These are phyloP conservation scores for Ogataea nakhonphanomensis DNA, from an alignment of 805 yeast genomes.

Conservation along the genomic window DNA sequence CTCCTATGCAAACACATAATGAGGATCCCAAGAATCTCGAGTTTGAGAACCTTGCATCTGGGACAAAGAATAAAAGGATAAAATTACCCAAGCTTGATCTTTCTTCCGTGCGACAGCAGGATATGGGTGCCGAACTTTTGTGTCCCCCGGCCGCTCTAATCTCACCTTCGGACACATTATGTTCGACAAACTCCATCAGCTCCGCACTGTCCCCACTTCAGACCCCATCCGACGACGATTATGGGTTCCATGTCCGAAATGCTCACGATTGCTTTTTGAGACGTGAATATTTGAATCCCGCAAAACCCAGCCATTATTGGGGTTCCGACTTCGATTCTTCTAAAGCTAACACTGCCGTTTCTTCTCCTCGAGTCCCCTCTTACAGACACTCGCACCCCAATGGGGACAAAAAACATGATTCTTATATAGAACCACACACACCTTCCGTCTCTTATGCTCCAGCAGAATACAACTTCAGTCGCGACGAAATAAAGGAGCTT, in stretches of 20 bases:
- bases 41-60: neutral
- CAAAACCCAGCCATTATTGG: conserved; percentile 3
- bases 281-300: neutral
- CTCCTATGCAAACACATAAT: conserved; percentile 1
- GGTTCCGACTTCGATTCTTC: neutral
- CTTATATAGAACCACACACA: conserved; percentile 4
- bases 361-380: neutral
- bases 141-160: neutral
- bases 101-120: neutral
- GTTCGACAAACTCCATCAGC: conserved; percentile 4
- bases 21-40: neutral
- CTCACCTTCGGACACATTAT: conserved; percentile 9
- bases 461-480: conserved; percentile 12
- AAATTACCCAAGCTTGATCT: conserved; percentile 3
- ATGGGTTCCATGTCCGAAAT: neutral
- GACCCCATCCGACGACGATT: conserved; percentile 8
- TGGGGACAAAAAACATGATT: neutral
- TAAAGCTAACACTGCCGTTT: conserved; percentile 1
- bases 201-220: conserved; percentile 9
- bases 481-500: conserved; percentile 14
- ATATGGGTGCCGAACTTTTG: neutral
- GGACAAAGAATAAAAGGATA: neutral
- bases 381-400: neutral
- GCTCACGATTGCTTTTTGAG: neutral
- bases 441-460: conserved; percentile 13